Conservation (phyloP, 1,284 basidiomycete genomes). For the Moniliophthora roreri region DNA sequence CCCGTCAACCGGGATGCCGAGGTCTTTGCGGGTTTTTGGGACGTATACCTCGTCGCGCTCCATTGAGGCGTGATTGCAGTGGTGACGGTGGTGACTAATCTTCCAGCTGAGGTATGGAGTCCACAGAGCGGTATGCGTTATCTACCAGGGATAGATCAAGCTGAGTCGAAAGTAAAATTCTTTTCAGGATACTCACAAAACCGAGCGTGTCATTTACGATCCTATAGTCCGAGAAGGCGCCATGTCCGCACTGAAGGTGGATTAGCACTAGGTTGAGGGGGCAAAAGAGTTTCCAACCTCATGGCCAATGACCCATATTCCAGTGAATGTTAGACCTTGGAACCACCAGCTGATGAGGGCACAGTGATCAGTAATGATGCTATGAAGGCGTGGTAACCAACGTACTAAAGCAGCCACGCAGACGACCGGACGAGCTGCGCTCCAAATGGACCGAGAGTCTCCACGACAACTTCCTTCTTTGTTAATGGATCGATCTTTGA, state of each 20-base stretch:
- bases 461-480: constrained; percentile 22
- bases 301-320: constrained; percentile 65
- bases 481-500: constrained; percentile 48
- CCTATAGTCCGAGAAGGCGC: constrained; percentile 29
- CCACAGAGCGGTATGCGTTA: constrained; percentile 49
- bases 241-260: constrained; percentile 31
- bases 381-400: background rate
- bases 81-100: constrained; percentile 27
- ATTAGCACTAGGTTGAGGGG: background rate
- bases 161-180: constrained; percentile 1
- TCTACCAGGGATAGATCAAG: constrained; percentile 21
- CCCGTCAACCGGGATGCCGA: constrained; percentile 42
- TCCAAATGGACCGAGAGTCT: constrained; percentile 32
- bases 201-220: constrained; percentile 36
- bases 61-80: constrained; percentile 38
- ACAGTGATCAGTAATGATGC: background rate
- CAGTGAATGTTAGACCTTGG: constrained; percentile 58
- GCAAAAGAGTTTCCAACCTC: constrained; percentile 34
- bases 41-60: constrained; percentile 57
- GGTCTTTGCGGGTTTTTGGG: constrained; percentile 25
- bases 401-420: constrained; percentile 15
- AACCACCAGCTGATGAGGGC: constrained; percentile 48
- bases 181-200: constrained; percentile 35
- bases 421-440: constrained; percentile 36
- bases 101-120: constrained; percentile 49